Base-by-base conservation (phyloP, 345 rosid species). In the Acer yangbiense region DNA sequence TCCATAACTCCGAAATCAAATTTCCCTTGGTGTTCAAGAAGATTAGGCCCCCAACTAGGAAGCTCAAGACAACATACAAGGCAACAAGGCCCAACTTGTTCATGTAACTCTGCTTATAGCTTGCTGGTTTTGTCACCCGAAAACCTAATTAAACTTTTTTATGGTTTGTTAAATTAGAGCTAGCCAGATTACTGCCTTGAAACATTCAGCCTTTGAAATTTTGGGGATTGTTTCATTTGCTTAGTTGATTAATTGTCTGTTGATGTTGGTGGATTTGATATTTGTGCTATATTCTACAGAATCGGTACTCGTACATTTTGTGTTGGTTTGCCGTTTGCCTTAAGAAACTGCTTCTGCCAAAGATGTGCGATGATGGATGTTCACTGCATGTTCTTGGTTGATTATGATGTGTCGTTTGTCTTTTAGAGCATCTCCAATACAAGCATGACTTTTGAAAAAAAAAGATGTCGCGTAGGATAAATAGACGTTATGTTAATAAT, bases 71-170 rank as follows among this genome's bases (percentile, higher is more conserved):
- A 0, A 88, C 93, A 27, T 91, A 85, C 85, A 91, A 88, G 87
- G 95, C 93, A 9, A 79, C 90, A 74, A 88, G 87, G 77, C 95
- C 95, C 68, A 91, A 91, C 89, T 79, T 90, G 83, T 90, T 91
- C 67, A 77, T 86, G 93, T 85, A 86, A 72, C 46, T 57, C 21
- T 43, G 43, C 29, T 46, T 16, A 41, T 61, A 29, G 32, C 52
- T 60, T 57, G 66, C 65, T 20, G 65, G 52, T 57, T 57, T 72
- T 60, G 35, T 41, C 39, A 61, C 18, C 46, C 1, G 41, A 62
- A 8, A 73, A 2, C 69, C 57, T 8, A 8, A 44, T 50, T 71
- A 16, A 12, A 16, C 17, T 55, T 14, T 25, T 23, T 39, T 6
- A 57, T 6, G 9, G 7, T 62, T 55, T 55, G 25, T 10, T 29